Base-by-base conservation (phyloP, 352 stramenopile species). In the Globisporangium echinulatum region DNA sequence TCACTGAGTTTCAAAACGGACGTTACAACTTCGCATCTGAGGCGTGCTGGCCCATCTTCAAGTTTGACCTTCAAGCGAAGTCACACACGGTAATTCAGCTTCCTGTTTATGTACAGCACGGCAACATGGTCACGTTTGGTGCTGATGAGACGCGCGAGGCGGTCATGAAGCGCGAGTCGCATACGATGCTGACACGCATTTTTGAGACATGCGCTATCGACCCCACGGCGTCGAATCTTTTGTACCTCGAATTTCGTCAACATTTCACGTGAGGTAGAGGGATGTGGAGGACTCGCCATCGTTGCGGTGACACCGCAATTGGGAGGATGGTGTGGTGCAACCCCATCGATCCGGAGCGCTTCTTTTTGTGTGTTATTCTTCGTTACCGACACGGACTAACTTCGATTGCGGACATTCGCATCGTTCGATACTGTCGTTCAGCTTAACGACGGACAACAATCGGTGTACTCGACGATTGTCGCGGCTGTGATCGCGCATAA, bases 351-450 rank as follows among this genome's bases (percentile, higher is more conserved):
- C 68, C 52, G 43, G 61, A 62, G 19, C 49, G 80, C 6, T 77
- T 90, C 56, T 52, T 89, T 14, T 91, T 81, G 72, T 69, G 91
- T 3, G 47, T 94, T 0, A 58, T 88, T 49, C 64, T 94, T 17
- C 76, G 79, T 36, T 94, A 72, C 64, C 90, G 71, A 50, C 80
- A 80, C 19, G 75, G 78, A 4, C 58, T 85, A 17, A 86, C 88
- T 50, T 81, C 91, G 39, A 10, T 43, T 9, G 9, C 6, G 39
- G 6, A 9, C 39, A 7, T 43, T 9, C 9, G 39, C 6, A 43
- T 0, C 43, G 43, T n/a, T 10, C 43, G 43, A 48, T 6, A 11
- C 8, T 11, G 43, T 48, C 14, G 43, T n/a, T 11, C 43, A 48
- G 7, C 40, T 44, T 44, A 44, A 44, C 1, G 40, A 44, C 1